Percentiles rank a stretch among this genome's conserved stretches.
These are phyloP conservation scores for Fraxinus angustifolia DNA, from an alignment of 305 asterid genomes.

Conservation along the genomic window DNA sequence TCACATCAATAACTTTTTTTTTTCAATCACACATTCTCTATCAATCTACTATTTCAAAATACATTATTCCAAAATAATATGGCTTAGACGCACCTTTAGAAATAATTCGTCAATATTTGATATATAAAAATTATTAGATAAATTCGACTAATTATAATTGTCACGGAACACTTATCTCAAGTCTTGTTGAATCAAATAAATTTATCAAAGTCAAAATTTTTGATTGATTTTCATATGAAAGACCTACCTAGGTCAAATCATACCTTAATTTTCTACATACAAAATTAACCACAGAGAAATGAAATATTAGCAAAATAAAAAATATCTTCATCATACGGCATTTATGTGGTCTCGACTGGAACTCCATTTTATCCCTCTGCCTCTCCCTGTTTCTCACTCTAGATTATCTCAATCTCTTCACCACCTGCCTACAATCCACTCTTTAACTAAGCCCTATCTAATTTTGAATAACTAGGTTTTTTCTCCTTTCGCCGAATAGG, in stretches of 20 bases:
- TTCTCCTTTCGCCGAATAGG: constrained; percentile 20
- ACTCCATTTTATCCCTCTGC: background rate
- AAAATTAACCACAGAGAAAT: background rate
- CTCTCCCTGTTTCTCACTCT: constrained; percentile 42
- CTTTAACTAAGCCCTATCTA: constrained; percentile 25
- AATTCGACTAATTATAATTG: background rate
- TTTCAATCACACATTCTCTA: too few relatives aligned
- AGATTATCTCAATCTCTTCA: constrained; percentile 45
- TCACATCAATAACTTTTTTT: too few relatives aligned
- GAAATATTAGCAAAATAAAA: background rate
- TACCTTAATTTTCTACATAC: background rate
- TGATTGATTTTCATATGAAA: background rate
- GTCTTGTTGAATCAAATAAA: background rate
- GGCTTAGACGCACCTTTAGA: background rate
- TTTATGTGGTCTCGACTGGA: constrained; percentile 1
- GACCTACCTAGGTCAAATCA: background rate
- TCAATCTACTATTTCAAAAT: too few relatives aligned
- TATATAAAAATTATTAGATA: too few relatives aligned
- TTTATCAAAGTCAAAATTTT: background rate
- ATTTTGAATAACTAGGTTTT: constrained; percentile 7
- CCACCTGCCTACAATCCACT: constrained; percentile 42
- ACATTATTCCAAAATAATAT: too few relatives aligned
- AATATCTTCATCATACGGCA: background rate
- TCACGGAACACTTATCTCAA: background rate
- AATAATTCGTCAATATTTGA: too few relatives aligned